Evolutionary conservation across 2,329 filamentous ascomycete genomes (phyloP), one percentile per base, ranked within the genome.

Genomic region (Aspergillus fumigatus): DNA sequence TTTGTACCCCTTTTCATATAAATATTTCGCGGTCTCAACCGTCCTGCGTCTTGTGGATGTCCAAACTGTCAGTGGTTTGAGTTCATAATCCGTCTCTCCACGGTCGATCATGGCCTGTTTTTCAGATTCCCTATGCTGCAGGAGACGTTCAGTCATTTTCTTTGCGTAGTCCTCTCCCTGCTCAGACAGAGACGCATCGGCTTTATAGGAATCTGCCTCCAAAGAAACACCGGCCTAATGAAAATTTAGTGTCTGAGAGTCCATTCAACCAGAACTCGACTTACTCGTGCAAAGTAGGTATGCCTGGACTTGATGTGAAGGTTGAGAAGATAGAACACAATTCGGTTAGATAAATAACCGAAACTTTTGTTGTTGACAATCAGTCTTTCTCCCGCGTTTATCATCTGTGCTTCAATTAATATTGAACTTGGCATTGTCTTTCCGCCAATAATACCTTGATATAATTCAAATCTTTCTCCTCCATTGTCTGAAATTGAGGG

Each of bases 251-350:
- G 49, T 14, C 17, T 35, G 51, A 32, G 17, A 55, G 38, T n/a
- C 23, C 8, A 45, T 32, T 17, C 40, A 38, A 41, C 17, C 3
- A 25, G 48, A 29, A 9, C 35, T 47, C 45, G 21, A 62, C 73
- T 58, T 65, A 78, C 88, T 61, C 93, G 85, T 50, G 88, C 92
- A 73, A 97, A 97, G 75, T 95, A 97, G 6, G 92, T 97, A 60
- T 90, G 90, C 55, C 93, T 86, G 50, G 89, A 89, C 74, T 99
- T 97, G 80, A 97, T 97, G 74, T 99, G 94, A 25, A 97, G 81
- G 69, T 99, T 99, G 69, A 96, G 90, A 49, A 99, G 85, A 74
- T 97, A 99, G 76, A 99, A 99, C 54, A 99, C 93, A 63, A 99
- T 99, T 59, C 94, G 87, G 72, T 99, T 92, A 0, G 92, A 96